Percentiles rank a stretch among this genome's conserved stretches.
phyloP scores from a whole-genome alignment of 1,139 yeast genomes.

The Pichia inconspicua region DNA sequence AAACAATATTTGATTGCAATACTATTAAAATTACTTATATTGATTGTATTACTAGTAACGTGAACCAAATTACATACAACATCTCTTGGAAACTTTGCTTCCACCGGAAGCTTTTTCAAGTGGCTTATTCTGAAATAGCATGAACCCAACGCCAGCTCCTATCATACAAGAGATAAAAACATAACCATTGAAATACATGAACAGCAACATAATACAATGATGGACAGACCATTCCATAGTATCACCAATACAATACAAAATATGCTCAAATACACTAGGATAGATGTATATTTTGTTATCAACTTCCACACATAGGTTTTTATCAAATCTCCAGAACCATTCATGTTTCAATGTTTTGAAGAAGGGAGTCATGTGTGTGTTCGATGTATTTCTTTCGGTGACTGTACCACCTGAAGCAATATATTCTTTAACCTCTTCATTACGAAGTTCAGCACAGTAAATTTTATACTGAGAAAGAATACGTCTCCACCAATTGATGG shows the following conservation, averaged over 20 bases:
- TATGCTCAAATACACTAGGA: conserved; percentile 44
- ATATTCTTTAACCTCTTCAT: conserved; percentile 8
- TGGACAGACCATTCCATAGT: conserved; percentile 57
- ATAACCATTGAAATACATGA: conserved; percentile 70
- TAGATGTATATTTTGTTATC: conserved; percentile 20
- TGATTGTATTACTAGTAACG: too few species aligned
- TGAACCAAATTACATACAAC: conserved; percentile 6
- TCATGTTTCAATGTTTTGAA: conserved; percentile 33
- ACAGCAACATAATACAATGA: conserved; percentile 58
- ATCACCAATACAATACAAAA: conserved; percentile 40
- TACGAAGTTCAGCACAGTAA: conserved; percentile 26
- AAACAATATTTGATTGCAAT: too few species aligned
- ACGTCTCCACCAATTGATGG: conserved; percentile 50
- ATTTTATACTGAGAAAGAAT: conserved; percentile 46
- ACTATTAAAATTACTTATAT: too few species aligned
- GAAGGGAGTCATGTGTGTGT: conserved; percentile 23
- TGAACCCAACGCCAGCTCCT: conserved; percentile 56
- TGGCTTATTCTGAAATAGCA: conserved; percentile 43
- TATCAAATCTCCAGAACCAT: conserved; percentile 31
- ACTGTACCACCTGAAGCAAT: conserved; percentile 5
- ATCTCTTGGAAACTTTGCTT: conserved; percentile 14
- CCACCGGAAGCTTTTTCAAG: conserved; percentile 6
- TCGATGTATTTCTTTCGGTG: conserved; percentile 1
- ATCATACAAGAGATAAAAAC: conserved; percentile 54
- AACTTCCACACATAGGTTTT: conserved; percentile 13